A percentile compares a stretch with the other conserved stretches of the same genome.
phyloP scores from a whole-genome alignment of 1,139 yeast genomes.

The Suhomyces bokatorum region DNA sequence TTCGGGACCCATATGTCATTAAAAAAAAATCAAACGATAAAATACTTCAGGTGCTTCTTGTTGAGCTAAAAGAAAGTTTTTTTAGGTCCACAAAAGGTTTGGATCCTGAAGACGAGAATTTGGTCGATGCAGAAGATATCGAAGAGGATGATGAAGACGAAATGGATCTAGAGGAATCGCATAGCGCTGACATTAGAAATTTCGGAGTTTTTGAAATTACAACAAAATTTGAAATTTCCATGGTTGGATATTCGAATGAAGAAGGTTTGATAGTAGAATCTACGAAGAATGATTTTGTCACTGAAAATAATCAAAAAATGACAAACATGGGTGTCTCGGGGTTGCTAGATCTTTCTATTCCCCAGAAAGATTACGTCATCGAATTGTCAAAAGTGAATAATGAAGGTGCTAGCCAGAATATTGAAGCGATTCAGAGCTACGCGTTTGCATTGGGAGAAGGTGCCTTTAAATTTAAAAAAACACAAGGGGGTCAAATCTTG shows the following conservation, averaged over 20 bases:
- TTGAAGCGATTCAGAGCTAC: conserved; percentile 28
- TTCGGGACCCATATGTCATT: conserved; percentile 42
- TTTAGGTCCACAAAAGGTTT: background rate
- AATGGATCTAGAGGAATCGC: background rate
- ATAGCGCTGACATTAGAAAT: conserved; percentile 1
- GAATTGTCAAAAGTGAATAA: background rate
- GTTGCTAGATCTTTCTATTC: background rate
- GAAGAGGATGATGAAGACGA: conserved; percentile 6
- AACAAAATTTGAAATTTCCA: conserved; percentile 10
- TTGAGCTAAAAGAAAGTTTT: conserved; percentile 12
- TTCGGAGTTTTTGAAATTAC: conserved; percentile 25
- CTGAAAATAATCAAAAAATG: background rate
- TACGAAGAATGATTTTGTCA: background rate
- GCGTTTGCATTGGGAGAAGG: conserved; percentile 35
- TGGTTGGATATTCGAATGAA: background rate
- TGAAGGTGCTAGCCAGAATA: conserved; percentile 11
- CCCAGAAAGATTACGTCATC: background rate
- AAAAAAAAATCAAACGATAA: conserved; percentile 12
- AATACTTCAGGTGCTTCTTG: conserved; percentile 19
- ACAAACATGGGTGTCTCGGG: background rate
- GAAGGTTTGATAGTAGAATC: background rate
- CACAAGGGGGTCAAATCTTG: background rate
- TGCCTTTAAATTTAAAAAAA: conserved; percentile 13
- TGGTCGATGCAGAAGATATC: background rate
- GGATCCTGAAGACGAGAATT: background rate